Percentiles rank a stretch among this genome's conserved stretches.
phyloP scores from a whole-genome alignment of 768 basidiomycete genomes.

The Grammothele lineata region DNA sequence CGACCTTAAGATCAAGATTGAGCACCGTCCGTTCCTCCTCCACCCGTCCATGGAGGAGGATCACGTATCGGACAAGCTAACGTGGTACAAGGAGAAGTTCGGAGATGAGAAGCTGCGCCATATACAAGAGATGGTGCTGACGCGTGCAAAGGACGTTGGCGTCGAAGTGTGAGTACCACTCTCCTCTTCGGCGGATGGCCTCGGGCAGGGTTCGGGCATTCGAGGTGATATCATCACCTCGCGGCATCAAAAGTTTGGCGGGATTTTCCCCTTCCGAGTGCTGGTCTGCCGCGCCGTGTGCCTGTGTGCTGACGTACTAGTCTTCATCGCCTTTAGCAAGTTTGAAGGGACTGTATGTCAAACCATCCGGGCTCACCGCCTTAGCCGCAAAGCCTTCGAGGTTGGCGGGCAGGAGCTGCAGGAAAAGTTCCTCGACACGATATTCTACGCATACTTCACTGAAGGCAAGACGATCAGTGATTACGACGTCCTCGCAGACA shows the following conservation, averaged over 20 bases:
- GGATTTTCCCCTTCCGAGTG: too few relatives aligned
- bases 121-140: constrained; percentile 28
- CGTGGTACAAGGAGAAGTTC: constrained; percentile 32
- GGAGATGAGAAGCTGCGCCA: constrained; percentile 34
- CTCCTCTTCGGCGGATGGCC: not conserved
- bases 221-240: not conserved
- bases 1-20: constrained; percentile 35
- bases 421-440: constrained; percentile 45
- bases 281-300: too few relatives aligned
- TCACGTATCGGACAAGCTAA: constrained; percentile 24
- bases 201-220: not conserved
- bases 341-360: constrained; percentile 59
- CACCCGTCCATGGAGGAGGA: constrained; percentile 32
- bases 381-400: constrained; percentile 64
- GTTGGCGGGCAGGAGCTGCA: constrained; percentile 60
- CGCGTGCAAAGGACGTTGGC: constrained; percentile 36
- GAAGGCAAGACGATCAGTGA: constrained; percentile 62
- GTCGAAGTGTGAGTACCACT: constrained; percentile 38
- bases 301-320: not conserved
- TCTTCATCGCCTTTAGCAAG: constrained; percentile 35
- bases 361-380: constrained; percentile 67
- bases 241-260: too few relatives aligned
- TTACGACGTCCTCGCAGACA: constrained; percentile 49
- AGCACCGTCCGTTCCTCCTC: constrained; percentile 45
- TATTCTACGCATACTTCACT: constrained; percentile 68